phyloP scores from a whole-genome alignment of 176 grass and related monocot species.

The Dendrocalamus sinicus region DNA sequence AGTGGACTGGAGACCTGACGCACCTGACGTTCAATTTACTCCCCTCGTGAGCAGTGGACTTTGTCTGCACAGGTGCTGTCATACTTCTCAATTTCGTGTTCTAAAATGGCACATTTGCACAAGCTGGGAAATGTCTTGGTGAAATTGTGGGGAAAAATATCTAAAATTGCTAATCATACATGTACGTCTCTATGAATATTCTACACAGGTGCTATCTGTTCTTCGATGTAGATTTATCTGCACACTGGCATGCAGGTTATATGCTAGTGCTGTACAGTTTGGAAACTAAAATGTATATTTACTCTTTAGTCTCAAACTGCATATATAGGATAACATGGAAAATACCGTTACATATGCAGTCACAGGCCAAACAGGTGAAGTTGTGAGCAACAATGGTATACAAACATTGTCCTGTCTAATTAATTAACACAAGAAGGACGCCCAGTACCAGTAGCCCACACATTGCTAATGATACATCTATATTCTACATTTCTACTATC shows the following conservation, averaged over 20 bases:
- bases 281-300: slow-evolving; percentile 2
- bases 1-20: not conserved
- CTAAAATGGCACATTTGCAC: not conserved
- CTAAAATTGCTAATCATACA: not conserved
- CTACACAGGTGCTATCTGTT: not conserved
- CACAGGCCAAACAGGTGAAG: not conserved
- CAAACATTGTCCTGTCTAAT: not conserved
- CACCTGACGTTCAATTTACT: slow-evolving; percentile 11
- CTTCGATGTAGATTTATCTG: not conserved
- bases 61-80: slow-evolving; percentile 15
- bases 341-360: slow-evolving; percentile 15
- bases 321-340: not conserved
- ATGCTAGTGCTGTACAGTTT: not conserved
- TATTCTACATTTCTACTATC: no score
- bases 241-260: not conserved
- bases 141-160: not conserved
- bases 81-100: slow-evolving; percentile 10
- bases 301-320: not conserved
- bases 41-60: slow-evolving; percentile 2
- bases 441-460: not conserved
- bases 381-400: not conserved
- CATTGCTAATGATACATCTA: no score
- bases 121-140: not conserved
- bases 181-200: not conserved
- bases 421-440: slow-evolving; percentile 22